Conservation (phyloP, 169 alveolate genomes). For the Plasmodium gonderi region DNA sequence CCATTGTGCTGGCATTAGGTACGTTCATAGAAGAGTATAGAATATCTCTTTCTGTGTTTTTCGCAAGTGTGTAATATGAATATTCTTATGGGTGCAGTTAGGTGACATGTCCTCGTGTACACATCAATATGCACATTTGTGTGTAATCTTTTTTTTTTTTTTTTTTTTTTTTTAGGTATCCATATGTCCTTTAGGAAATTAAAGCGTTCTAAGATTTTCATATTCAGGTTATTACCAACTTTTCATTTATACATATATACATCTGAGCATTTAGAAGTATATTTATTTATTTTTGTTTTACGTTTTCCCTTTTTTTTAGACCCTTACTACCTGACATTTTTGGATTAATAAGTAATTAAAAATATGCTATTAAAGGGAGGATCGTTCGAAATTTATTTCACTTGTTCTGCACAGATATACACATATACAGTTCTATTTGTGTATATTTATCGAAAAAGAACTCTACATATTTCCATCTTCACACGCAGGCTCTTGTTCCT, state of each 20-base stretch:
- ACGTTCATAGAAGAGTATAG: neutral
- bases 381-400: neutral
- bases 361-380: neutral
- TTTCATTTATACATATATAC: neutral
- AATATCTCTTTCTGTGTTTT: neutral
- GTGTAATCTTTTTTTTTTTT: neutral
- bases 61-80: neutral
- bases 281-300: neutral
- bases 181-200: slow-evolving; percentile 19
- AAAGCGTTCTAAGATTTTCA: neutral
- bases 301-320: neutral
- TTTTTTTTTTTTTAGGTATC: slow-evolving; percentile 33
- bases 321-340: slow-evolving; percentile 9
- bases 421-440: neutral
- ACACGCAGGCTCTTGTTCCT: slow-evolving; percentile 33
- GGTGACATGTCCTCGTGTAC: neutral
- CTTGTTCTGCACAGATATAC: neutral
- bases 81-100: neutral
- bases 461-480: neutral
- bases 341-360: slow-evolving; percentile 48
- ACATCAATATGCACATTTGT: neutral
- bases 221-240: slow-evolving; percentile 29
- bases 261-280: neutral
- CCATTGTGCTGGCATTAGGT: slow-evolving; percentile 53
- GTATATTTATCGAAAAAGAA: neutral